Base-by-base conservation (phyloP, 257 asterid genomes). In the Solanum medicagineum region DNA sequence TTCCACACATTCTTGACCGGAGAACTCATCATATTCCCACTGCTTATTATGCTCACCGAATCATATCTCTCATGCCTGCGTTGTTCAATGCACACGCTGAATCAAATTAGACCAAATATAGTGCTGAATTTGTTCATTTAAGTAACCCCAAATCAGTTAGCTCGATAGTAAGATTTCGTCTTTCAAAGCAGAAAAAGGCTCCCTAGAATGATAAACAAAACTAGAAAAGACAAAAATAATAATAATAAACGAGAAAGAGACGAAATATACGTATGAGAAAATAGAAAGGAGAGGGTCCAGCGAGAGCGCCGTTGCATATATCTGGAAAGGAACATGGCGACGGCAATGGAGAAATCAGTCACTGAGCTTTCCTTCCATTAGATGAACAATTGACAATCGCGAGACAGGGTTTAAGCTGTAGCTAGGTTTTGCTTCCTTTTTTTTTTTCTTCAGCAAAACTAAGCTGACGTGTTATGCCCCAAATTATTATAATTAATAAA, bases 241-340 rank as follows among this genome's bases (percentile, higher is more conserved):
- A 45, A 26, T 32, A 1, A 24, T 15, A 6, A 54, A 5, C 2
- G 1, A 13, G 0, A 63, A 17, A 54, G 26, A 57, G 40, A 79
- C 3, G 10, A 22, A 84, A 66, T 22, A 6, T 85, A 88, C 89
- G 47, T 75, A 68, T 54, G 32, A 84, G 81, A 70, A 80, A 85
- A 24, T 53, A 87, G 85, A 77, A 90, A 87, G n/a, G 91, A 80
- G 68, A 91, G 77, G 44, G 84, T 49, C 83, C 89, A 85, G 84
- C 82, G 75, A 60, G 87, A 86, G 80, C 86, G 88, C 87, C 77
- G 86, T 24, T 75, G 92, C 84, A 86, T 87, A 79, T 82, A 84
- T 85, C 91, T 87, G 19, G 87, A 88, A 8, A 88, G 85, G 11
- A 86, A 80, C 93, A 90, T 90, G 32, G 17, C 16, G 68, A 51